A percentile compares a stretch with the other conserved stretches of the same genome.
Evolutionary conservation across 306 rosid genomes (phyloP).

Genomic region (Acacia melanoxylon): DNA sequence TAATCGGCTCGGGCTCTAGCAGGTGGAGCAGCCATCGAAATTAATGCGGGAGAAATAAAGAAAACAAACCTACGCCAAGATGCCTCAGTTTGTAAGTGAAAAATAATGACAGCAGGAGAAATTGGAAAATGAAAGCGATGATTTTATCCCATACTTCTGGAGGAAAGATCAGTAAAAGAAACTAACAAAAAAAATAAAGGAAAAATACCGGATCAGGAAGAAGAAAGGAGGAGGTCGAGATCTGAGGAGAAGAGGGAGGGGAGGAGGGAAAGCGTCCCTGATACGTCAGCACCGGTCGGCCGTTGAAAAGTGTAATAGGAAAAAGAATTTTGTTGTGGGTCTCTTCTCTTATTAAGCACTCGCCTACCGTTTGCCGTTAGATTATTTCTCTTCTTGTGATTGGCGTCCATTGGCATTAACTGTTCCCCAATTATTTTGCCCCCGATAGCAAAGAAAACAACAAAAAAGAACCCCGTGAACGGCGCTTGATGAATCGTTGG

Average conservation of each 20-base stretch:
- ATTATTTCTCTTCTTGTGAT: background rate
- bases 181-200: background rate
- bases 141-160: background rate
- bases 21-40: constrained; percentile 83
- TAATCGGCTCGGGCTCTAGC: constrained; percentile 97
- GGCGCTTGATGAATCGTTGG: background rate
- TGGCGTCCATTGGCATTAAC: constrained; percentile 9
- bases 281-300: constrained; percentile 59
- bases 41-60: background rate
- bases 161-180: background rate
- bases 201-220: constrained; percentile 33
- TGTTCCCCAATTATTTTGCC: constrained; percentile 5
- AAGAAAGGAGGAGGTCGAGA: constrained; percentile 42
- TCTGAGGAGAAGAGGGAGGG: constrained; percentile 36
- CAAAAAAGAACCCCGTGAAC: background rate
- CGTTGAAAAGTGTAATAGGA: constrained; percentile 41
- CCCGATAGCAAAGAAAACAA: background rate
- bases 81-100: background rate
- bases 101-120: background rate
- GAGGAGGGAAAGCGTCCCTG: constrained; percentile 37
- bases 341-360: background rate
- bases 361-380: background rate
- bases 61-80: constrained; percentile 28
- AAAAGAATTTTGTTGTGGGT: background rate
- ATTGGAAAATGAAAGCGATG: background rate